phyloP scores from a whole-genome alignment of 2,329 filamentous ascomycete genomes.

The Furcasterigmium furcatum region DNA sequence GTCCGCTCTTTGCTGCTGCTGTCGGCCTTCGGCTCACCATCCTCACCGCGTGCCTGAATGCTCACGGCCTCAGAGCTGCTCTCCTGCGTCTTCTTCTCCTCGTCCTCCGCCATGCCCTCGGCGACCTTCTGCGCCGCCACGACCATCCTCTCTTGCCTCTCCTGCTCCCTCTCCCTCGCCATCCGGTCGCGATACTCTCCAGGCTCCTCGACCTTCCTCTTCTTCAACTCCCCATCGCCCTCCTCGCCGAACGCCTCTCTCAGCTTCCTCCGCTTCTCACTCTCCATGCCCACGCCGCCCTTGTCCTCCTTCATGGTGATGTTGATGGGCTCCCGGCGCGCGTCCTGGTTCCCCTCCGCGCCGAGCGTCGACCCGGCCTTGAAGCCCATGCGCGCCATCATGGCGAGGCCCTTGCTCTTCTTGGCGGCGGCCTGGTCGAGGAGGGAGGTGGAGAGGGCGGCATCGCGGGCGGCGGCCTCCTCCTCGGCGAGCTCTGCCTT shows the following conservation, averaged over 20 bases:
- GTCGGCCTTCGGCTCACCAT: conserved; percentile 12
- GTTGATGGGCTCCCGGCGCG: conserved; percentile 65
- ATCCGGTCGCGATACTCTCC: conserved; percentile 72
- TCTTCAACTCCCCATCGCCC: conserved; percentile 43
- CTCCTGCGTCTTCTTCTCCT: conserved; percentile 15
- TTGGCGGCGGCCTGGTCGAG: conserved; percentile 54
- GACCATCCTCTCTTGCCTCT: conserved; percentile 65
- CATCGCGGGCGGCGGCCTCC: conserved; percentile 69
- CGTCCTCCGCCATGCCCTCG: conserved; percentile 68
- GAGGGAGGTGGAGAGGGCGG: conserved; percentile 71
- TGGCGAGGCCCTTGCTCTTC: conserved; percentile 82
- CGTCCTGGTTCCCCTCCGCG: conserved; percentile 41
- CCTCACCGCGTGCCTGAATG: background rate
- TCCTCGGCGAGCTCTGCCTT: conserved; percentile 80
- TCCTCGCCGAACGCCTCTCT: conserved; percentile 56
- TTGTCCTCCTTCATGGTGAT: conserved; percentile 75
- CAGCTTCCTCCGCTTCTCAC: conserved; percentile 75
- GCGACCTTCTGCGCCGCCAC: conserved; percentile 79
- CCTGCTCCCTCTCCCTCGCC: conserved; percentile 66
- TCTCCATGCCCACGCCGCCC: conserved; percentile 80
- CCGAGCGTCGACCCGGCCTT: conserved; percentile 70
- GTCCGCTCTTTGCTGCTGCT: conserved; percentile 26
- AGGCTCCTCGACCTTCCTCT: conserved; percentile 59
- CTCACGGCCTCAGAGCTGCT: background rate
- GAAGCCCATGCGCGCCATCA: conserved; percentile 98